Base-by-base conservation (phyloP, 768 basidiomycete species). In the Favolaschia claudopus region DNA sequence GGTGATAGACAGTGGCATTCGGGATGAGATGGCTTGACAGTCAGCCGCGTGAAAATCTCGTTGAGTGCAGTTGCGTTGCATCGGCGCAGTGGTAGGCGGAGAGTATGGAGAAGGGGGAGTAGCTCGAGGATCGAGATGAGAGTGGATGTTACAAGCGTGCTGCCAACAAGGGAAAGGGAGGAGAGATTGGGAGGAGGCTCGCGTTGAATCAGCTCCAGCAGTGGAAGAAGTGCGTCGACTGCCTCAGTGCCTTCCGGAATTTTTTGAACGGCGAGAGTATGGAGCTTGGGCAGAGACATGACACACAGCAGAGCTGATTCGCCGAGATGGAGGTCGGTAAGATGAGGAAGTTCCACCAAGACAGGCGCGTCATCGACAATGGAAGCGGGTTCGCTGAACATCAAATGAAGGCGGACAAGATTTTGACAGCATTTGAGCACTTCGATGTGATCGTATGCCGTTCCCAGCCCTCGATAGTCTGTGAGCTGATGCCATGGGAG, bases 351-450 rank as follows among this genome's bases (percentile, higher is more conserved):
- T 2, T 6, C n/a, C 31, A 38, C 20, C 15, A 10, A 7, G 1
- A 25, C 13, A 8, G 55, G 29, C 1, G 33, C 15, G 12, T 17
- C 32, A 4, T 25, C n/a, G 13, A 17, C 19, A 5, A 58, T 10
- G 12, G 27, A 15, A 1, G 33, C 46, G 40, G 56, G 56, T 34
- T 58, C 47, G 34, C 56, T n/a, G n/a, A n/a, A n/a, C n/a, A n/a
- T n/a, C n/a, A n/a, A n/a, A n/a, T n/a, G n/a, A n/a, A n/a, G n/a
- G n/a, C n/a, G n/a, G n/a, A n/a, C n/a, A n/a, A n/a, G n/a, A n/a
- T n/a, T n/a, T n/a, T n/a, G n/a, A n/a, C n/a, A n/a, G n/a, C n/a
- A n/a, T n/a, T n/a, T n/a, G n/a, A n/a, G n/a, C n/a, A n/a, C n/a
- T n/a, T n/a, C n/a, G n/a, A n/a, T n/a, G n/a, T n/a, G n/a, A n/a